phyloP scores from a whole-genome alignment of 305 asterid species.

The Plantago lanceolata region DNA sequence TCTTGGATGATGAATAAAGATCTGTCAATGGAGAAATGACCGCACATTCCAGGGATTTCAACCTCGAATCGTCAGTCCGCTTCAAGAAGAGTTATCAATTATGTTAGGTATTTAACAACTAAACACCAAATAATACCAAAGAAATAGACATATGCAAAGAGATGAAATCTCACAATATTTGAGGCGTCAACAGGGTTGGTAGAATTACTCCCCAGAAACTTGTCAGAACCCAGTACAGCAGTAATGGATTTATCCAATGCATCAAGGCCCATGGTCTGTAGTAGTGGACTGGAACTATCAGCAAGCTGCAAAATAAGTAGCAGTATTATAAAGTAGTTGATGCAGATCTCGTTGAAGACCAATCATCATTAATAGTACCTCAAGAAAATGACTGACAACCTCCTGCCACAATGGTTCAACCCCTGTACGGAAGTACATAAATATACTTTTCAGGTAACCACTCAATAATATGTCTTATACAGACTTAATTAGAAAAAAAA shows the following conservation, averaged over 20 bases:
- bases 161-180: constrained; percentile 41
- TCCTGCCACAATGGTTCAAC: constrained; percentile 93
- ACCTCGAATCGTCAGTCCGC: constrained; percentile 42
- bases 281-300: constrained; percentile 61
- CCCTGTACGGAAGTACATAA: constrained; percentile 50
- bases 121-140: constrained; percentile 16
- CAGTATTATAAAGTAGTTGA: constrained; percentile 22
- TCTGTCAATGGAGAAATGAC: constrained; percentile 71
- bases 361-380: constrained; percentile 43
- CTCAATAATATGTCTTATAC: neutral
- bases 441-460: constrained; percentile 18
- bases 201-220: constrained; percentile 50
- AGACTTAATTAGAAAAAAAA: neutral
- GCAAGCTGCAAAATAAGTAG: constrained; percentile 66
- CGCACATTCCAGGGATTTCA: constrained; percentile 80
- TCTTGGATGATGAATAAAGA: constrained; percentile 72
- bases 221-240: constrained; percentile 86
- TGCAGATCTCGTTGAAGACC: constrained; percentile 17
- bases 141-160: constrained; percentile 17
- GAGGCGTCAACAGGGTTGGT: constrained; percentile 39
- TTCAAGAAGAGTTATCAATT: constrained; percentile 35
- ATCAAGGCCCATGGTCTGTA: constrained; percentile 73
- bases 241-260: constrained; percentile 91
- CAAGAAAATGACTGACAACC: constrained; percentile 75
- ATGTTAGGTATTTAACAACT: constrained; percentile 17